A percentile compares a stretch with the other conserved stretches of the same genome.
Conservation (phyloP, 1,139 yeast species). For the Petasospora rhodanensis region DNA sequence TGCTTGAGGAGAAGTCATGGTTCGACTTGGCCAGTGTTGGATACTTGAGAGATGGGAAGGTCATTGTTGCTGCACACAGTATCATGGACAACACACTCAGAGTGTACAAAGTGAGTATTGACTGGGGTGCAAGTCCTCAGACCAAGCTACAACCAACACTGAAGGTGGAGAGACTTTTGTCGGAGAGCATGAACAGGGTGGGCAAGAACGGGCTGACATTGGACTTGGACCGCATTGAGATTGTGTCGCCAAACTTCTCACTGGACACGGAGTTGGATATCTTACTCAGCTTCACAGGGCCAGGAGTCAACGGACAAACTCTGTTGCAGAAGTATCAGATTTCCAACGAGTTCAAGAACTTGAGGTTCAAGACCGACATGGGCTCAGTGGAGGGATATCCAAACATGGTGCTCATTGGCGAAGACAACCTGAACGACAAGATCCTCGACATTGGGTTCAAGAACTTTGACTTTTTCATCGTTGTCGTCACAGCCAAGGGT, state of each 20-base stretch:
- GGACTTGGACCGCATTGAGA: conserved; percentile 31
- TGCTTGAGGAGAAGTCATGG: conserved; percentile 26
- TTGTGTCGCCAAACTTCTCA: conserved; percentile 40
- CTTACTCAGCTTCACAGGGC: conserved; percentile 26
- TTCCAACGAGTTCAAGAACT: conserved; percentile 20
- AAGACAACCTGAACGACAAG: conserved; percentile 13
- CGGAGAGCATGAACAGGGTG: conserved; percentile 16
- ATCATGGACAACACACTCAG: conserved; percentile 37
- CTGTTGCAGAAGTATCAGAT: conserved; percentile 22
- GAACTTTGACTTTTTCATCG: conserved; percentile 28
- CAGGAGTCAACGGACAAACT: conserved; percentile 18
- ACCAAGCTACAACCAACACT: conserved; percentile 15
- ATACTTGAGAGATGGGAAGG: conserved; percentile 44
- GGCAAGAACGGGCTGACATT: conserved; percentile 18
- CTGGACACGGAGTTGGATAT: conserved; percentile 30
- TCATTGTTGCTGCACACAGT: conserved; percentile 48
- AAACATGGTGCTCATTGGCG: conserved; percentile 15
- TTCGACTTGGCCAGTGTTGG: conserved; percentile 54
- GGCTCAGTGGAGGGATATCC: conserved; percentile 19
- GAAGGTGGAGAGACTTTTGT: conserved; percentile 18
- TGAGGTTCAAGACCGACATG: conserved; percentile 17
- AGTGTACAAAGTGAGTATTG: conserved; percentile 44
- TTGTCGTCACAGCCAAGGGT: conserved; percentile 38
- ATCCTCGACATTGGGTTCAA: conserved; percentile 19
- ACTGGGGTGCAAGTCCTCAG: conserved; percentile 47